Base-by-base conservation (phyloP, 768 basidiomycete genomes). In the Russula virescens region DNA sequence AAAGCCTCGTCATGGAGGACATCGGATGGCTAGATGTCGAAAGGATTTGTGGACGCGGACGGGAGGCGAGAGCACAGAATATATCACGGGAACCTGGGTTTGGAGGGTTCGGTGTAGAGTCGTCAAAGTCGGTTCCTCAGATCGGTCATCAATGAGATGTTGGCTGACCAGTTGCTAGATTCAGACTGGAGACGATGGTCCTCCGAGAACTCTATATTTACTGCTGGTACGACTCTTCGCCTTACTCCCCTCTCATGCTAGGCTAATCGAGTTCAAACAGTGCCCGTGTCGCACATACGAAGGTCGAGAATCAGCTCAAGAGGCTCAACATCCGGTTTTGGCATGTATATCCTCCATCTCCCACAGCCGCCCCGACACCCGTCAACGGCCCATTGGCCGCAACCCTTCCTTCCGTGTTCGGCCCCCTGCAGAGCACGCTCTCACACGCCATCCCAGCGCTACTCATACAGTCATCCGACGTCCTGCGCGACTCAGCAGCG, bases 241-340 rank as follows among this genome's bases (percentile, higher is more conserved):
- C 23, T 21, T 26, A 18, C 8, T 43, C 38, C 23, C 4, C 16
- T 11, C 21, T n/a, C 34, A 43, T 18, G 14, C 2, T 19, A 25
- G 21, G 25, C 26, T 55, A 18, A 45, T 43, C 16, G 68, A 14
- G 19, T 19, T 31, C 21, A 49, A 35, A 6, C 63, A 95, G 92
- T 69, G 94, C 93, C 13, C 88, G 93, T 19, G 90, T 94, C 19
- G 88, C 93, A n/a, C 91, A 91, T 69, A 88, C 85, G 66, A 91
- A 87, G 68, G 86, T 98, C 58, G 93, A 97, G 73, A 79, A 83
- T 49, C 94, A 96, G 71, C 83, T 97, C 72, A 92, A 94, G 72
- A 74, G 84, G 23, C 87, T 89, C 31, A 81, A 81, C 25, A 94
- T 96, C 55, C 86, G 87, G 0, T 93, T 85, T 69, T 84, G 79